A percentile compares a stretch with the other conserved stretches of the same genome.
phyloP scores from a whole-genome alignment of 768 basidiomycete genomes.

The Mycena rosella region DNA sequence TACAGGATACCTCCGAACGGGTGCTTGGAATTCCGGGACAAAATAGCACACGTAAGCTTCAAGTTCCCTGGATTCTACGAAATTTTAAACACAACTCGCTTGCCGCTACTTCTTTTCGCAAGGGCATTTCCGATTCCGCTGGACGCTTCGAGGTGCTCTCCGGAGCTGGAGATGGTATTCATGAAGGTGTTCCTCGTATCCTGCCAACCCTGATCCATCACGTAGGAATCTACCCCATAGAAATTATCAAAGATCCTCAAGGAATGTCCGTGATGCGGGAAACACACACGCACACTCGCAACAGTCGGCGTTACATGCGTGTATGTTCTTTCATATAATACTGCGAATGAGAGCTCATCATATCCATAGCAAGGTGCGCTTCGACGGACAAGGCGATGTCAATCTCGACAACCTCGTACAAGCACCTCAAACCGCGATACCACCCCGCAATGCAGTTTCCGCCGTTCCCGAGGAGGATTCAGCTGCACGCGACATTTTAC shows the following conservation, averaged over 20 bases:
- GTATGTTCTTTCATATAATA: constrained; percentile 9
- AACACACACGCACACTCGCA: too few relatives aligned
- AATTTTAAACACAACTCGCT: not conserved
- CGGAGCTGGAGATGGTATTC: constrained; percentile 27
- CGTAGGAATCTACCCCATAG: constrained; percentile 29
- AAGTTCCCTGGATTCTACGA: not conserved
- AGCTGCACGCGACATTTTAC: not conserved
- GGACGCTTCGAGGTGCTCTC: constrained; percentile 31
- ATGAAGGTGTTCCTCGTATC: not conserved
- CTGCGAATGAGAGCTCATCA: not conserved
- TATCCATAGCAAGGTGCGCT: constrained; percentile 26
- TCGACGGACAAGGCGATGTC: constrained; percentile 33
- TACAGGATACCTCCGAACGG: constrained; percentile 31
- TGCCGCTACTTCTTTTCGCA: not conserved
- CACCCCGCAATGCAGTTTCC: not conserved
- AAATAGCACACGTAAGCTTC: constrained; percentile 20
- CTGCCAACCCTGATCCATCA: not conserved
- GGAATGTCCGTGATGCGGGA: not conserved
- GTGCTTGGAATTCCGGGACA: constrained; percentile 30
- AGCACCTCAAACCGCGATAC: not conserved
- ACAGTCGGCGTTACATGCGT: constrained; percentile 15
- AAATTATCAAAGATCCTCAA: constrained; percentile 22
- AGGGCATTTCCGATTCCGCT: constrained; percentile 22
- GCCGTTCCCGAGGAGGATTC: constrained; percentile 8
- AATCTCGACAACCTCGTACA: constrained; percentile 3